These are phyloP conservation scores for Suillus tomentosus DNA, from an alignment of 768 basidiomycete species.

Conservation along the genomic window DNA sequence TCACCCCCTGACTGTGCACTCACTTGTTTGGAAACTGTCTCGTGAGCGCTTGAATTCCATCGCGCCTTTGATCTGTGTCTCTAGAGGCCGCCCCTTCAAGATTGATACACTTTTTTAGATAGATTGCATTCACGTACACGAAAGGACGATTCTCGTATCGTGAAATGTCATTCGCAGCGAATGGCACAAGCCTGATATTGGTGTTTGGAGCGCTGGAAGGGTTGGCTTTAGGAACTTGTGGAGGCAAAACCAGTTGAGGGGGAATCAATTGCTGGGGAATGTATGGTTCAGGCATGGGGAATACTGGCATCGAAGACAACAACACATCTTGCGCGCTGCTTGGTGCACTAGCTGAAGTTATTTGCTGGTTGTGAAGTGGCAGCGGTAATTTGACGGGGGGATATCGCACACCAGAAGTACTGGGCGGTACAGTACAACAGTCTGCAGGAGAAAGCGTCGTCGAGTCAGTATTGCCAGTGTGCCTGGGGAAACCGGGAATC, in stretches of 20 bases:
- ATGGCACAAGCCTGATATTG: background rate
- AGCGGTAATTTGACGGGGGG: background rate
- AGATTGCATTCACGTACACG: background rate
- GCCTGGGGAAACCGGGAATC: background rate
- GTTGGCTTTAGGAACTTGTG: no score
- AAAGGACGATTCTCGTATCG: conserved; percentile 2
- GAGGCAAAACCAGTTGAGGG: background rate
- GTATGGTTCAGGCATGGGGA: background rate
- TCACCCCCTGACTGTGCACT: background rate
- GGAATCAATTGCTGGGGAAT: background rate
- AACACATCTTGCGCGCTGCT: background rate
- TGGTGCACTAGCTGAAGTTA: background rate
- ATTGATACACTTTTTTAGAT: background rate
- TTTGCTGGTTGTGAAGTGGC: background rate
- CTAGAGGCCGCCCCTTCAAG: background rate
- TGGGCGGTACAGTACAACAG: background rate
- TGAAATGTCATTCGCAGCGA: background rate
- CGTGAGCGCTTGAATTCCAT: background rate
- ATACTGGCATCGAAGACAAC: background rate
- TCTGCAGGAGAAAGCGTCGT: background rate
- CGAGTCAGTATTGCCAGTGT: background rate
- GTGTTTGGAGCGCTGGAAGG: background rate
- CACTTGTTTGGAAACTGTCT: background rate
- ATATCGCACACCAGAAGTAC: background rate
- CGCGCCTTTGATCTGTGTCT: background rate